Percentiles rank a stretch among this genome's conserved stretches.
Evolutionary conservation across 164 flowering plant genomes (phyloP).

Genomic region (Echeveria elegans): DNA sequence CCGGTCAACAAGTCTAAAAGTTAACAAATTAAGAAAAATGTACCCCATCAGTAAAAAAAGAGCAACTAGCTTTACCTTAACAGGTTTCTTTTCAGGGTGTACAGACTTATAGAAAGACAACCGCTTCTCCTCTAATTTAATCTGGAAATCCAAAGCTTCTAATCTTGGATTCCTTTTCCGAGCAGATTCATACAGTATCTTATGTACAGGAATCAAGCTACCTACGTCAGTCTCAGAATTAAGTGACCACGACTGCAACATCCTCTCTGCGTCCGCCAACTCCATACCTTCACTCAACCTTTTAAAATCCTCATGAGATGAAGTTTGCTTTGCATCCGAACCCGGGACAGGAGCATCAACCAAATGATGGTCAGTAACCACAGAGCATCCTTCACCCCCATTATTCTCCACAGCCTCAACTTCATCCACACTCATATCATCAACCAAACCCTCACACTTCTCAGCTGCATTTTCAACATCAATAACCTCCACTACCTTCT

Average conservation of each 20-base stretch:
- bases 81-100: slow-evolving; percentile 31
- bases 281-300: slow-evolving; percentile 17
- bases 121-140: slow-evolving; percentile 25
- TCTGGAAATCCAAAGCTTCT: slow-evolving; percentile 23
- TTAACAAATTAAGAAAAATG: background rate
- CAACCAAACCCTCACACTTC: slow-evolving; percentile 13
- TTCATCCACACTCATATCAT: slow-evolving; percentile 37
- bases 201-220: slow-evolving; percentile 23
- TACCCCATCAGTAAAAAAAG: background rate
- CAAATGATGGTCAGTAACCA: slow-evolving; percentile 15
- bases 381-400: slow-evolving; percentile 19
- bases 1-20: background rate
- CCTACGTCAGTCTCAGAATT: slow-evolving; percentile 12
- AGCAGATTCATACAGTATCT: slow-evolving; percentile 28
- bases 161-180: slow-evolving; percentile 33
- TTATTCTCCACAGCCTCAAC: slow-evolving; percentile 24
- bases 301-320: slow-evolving; percentile 25
- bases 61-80: slow-evolving; percentile 21
- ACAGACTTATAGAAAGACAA: slow-evolving; percentile 12
- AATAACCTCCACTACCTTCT: slow-evolving; percentile 21
- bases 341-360: slow-evolving; percentile 12
- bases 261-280: slow-evolving; percentile 29
- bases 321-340: slow-evolving; percentile 19
- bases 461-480: slow-evolving; percentile 24
- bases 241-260: slow-evolving; percentile 20